Evolutionary conservation across 352 stramenopile genomes (phyloP).

Genomic region (Blastocystis sp.): DNA sequence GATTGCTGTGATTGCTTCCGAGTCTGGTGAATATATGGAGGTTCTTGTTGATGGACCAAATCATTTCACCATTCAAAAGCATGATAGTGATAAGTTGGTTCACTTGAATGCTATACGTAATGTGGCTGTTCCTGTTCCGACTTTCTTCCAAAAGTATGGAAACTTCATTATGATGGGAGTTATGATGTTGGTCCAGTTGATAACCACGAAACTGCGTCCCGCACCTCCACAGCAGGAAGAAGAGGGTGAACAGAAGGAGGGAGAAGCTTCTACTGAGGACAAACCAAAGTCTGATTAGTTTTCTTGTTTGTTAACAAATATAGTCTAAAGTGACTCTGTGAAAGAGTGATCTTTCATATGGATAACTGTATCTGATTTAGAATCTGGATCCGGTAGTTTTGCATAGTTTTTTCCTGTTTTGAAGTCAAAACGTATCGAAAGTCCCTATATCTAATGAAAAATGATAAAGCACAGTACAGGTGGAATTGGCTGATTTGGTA

Average conservation of each 20-base stretch:
- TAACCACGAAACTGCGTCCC: not conserved
- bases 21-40: not conserved
- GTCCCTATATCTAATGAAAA: not conserved
- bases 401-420: constrained; percentile 53
- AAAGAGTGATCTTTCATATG: not conserved
- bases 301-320: not conserved
- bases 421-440: constrained; percentile 49
- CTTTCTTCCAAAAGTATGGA: constrained; percentile 53
- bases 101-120: not conserved
- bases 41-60: not conserved
- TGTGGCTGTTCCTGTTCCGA: not conserved
- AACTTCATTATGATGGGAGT: constrained; percentile 52
- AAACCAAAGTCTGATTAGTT: constrained; percentile 14
- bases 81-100: not conserved
- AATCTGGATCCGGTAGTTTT: not conserved
- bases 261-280: not conserved
- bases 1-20: not conserved
- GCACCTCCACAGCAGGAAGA: not conserved
- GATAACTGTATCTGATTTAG: not conserved
- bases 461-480: not conserved
- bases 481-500: not conserved
- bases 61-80: not conserved
- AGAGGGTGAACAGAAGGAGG: not conserved
- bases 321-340: not conserved
- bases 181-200: not conserved